Conservation (phyloP, 805 yeast genomes). For the Alloascoidea hylecoeti region DNA sequence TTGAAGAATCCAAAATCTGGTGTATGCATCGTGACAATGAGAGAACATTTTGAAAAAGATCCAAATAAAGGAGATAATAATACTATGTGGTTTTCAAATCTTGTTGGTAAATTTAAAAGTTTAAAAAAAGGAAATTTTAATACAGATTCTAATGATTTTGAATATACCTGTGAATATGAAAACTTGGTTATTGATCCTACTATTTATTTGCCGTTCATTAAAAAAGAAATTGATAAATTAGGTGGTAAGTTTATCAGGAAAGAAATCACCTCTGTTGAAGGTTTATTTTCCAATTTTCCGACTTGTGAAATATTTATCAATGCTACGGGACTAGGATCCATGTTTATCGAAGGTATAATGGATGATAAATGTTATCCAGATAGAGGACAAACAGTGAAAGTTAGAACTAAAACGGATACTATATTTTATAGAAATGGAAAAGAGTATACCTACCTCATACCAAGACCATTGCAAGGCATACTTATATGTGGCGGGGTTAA, state of each 20-base stretch:
- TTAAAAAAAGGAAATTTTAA: constrained; percentile 7
- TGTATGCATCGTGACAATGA: constrained; percentile 6
- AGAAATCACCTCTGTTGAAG: constrained; percentile 4
- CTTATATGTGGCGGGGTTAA: constrained; percentile 10
- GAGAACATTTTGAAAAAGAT: constrained; percentile 6
- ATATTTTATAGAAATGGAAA: constrained; percentile 7
- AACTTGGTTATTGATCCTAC: constrained; percentile 9
- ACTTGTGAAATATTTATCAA: no score
- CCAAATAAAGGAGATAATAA: constrained; percentile 5
- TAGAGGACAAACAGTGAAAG: constrained; percentile 11
- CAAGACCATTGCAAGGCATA: constrained; percentile 9
- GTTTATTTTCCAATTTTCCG: constrained; percentile 4
- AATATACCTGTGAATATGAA: constrained; percentile 9
- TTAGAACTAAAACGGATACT: constrained; percentile 8
- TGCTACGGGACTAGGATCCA: constrained; percentile 10
- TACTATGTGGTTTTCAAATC: constrained; percentile 6
- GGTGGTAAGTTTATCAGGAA: constrained; percentile 8
- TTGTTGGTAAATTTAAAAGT: constrained; percentile 7
- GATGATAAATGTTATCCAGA: constrained; percentile 8
- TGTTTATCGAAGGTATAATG: constrained; percentile 5
- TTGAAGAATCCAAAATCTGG: constrained; percentile 7
- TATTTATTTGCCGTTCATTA: constrained; percentile 9
- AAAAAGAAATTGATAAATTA: constrained; percentile 6
- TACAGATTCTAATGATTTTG: constrained; percentile 7
- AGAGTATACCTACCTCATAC: constrained; percentile 10